These are phyloP conservation scores for Tricholoma hemisulphureum DNA, from an alignment of 768 basidiomycete genomes.

Conservation along the genomic window DNA sequence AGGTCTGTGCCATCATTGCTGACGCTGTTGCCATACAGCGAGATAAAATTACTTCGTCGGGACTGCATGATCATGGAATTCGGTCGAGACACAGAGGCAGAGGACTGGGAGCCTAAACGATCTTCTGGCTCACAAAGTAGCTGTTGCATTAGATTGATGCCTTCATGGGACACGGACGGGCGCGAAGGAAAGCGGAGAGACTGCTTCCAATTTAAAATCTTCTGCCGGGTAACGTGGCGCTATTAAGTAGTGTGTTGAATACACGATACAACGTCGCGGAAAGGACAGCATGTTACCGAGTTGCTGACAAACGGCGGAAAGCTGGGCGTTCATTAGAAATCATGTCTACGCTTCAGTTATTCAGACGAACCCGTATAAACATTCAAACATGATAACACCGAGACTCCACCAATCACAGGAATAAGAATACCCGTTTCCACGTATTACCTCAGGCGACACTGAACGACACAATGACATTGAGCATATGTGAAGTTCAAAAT, in stretches of 20 bases:
- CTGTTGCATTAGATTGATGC: constrained; percentile 81
- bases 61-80: constrained; percentile 75
- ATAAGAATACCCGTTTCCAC: constrained; percentile 89
- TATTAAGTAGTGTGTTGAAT: constrained; percentile 29
- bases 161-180: constrained; percentile 84
- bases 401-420: constrained; percentile 99
- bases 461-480: constrained; percentile 10
- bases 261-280: constrained; percentile 3
- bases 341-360: constrained; percentile 10
- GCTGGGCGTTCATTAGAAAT: constrained; percentile 37
- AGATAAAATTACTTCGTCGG: constrained; percentile 71
- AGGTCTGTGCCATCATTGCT: constrained; percentile 82
- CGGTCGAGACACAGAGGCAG: constrained; percentile 67
- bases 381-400: constrained; percentile 96
- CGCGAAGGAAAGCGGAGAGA: constrained; percentile 81
- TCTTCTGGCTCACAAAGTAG: constrained; percentile 96
- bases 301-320: constrained; percentile 96
- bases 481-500: constrained; percentile 5
- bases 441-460: constrained; percentile 92
- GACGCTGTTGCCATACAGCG: constrained; percentile 42
- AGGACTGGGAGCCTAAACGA: constrained; percentile 76
- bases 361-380: constrained; percentile 76
- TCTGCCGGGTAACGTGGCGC: constrained; percentile 94
- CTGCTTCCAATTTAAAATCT: constrained; percentile 94
- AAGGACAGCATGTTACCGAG: constrained; percentile 54